These are phyloP conservation scores for Pseudogymnoascus sp. DNA, from an alignment of 2,329 filamentous ascomycete species.

Conservation along the genomic window DNA sequence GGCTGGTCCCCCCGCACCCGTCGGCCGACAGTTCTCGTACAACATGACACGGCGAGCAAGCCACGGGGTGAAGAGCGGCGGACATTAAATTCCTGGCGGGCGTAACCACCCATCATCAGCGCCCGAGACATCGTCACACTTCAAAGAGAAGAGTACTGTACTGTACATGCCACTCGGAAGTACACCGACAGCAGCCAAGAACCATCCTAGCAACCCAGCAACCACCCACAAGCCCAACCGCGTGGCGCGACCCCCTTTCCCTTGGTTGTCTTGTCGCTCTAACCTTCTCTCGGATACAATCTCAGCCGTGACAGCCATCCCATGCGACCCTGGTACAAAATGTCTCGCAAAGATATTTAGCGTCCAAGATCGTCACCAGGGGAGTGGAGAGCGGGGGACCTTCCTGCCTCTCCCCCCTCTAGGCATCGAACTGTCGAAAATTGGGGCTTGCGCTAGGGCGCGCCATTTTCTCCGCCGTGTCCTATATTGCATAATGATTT, in stretches of 20 bases:
- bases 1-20: background rate
- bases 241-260: background rate
- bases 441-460: background rate
- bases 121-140: background rate
- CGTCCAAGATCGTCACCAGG: conserved; percentile 5
- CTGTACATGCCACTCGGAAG: background rate
- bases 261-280: background rate
- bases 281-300: background rate
- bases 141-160: background rate
- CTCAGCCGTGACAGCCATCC: background rate
- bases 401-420: background rate
- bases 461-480: background rate
- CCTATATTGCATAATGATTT: background rate
- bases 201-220: background rate
- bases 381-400: conserved; percentile 1
- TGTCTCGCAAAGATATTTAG: background rate
- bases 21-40: background rate
- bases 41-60: background rate
- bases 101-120: conserved; percentile 1
- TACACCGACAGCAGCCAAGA: background rate
- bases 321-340: conserved; percentile 6
- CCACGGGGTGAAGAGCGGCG: background rate
- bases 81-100: background rate
- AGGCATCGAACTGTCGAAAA: background rate
- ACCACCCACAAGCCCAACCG: conserved; percentile 4